Evolutionary conservation across 306 rosid species (phyloP).

Genomic region (Lupinus albus): DNA sequence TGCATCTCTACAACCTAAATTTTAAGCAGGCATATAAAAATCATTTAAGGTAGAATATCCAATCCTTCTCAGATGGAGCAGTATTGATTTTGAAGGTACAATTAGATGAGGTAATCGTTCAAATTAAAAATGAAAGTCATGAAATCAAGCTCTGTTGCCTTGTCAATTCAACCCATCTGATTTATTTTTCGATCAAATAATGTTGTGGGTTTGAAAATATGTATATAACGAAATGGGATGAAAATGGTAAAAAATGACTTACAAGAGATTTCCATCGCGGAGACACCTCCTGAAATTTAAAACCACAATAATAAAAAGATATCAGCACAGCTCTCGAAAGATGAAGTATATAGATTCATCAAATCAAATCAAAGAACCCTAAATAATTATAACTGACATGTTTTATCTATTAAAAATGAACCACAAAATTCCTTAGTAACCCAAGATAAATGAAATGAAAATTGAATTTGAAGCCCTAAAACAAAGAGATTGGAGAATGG

Average conservation of each 20-base stretch:
- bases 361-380: slow-evolving; percentile 23
- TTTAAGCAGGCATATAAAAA: not conserved
- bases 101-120: too few relatives aligned
- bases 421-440: not conserved
- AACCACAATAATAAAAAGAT: slow-evolving; percentile 17
- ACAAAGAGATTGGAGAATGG: not conserved
- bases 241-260: slow-evolving; percentile 45
- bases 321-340: slow-evolving; percentile 42
- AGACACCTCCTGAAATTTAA: slow-evolving; percentile 76
- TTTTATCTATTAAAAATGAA: slow-evolving; percentile 9
- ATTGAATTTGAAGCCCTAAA: slow-evolving; percentile 17
- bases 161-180: too few relatives aligned
- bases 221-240: not conserved
- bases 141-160: too few relatives aligned
- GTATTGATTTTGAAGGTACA: too few relatives aligned
- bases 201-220: not conserved
- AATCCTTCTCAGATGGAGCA: too few relatives aligned
- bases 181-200: not conserved
- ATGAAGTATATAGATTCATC: not conserved
- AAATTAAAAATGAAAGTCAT: too few relatives aligned
- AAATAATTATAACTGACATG: not conserved
- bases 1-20: slow-evolving; percentile 6
- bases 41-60: too few relatives aligned
- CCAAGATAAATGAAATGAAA: slow-evolving; percentile 17
- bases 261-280: slow-evolving; percentile 89